Base-by-base conservation (phyloP, 768 basidiomycete genomes). In the Imleria badia region DNA sequence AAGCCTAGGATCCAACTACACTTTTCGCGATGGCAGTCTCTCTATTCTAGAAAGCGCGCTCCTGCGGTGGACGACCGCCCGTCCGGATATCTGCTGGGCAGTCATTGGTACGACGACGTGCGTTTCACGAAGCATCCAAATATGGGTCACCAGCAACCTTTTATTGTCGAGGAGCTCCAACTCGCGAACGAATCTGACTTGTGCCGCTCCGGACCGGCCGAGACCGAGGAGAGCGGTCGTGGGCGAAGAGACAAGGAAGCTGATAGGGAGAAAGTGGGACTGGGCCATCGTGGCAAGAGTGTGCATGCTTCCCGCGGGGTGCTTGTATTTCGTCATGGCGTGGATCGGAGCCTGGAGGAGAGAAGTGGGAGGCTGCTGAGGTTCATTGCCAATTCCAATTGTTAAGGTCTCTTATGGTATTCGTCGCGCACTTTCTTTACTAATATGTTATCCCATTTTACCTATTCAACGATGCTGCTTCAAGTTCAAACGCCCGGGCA, bases 101-200 rank as follows among this genome's bases (percentile, higher is more conserved):
- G 81, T 87, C 12, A 89, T 98, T 45, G 94, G 87, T 0, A 94
- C 87, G 13, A 92, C 91, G 43, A 97, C 96, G 0, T 91, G 87
- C 65, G 76, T 87, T 51, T 87, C 86, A 60, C 81, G 90, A 50
- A 83, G 86, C 60, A 81, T 98, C 51, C 92, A 97, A 73, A 86
- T 97, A 55, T 98, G 94, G 94, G 94, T 97, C 23, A 96, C 94
- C 38, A 89, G 87, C 66, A 98, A 98, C 68, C 81, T 98, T 54
- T 72, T 71, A 5, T 38, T 50, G 29, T 55, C 59, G 7, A 45
- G 61, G 6, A 30, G 14, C 46, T 40, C 55, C 13, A 23, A 48
- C 20, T 39, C 64, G 15, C 45, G 48, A 56, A 45, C 52, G 2
- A 53, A 55, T 30, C 1, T 30, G 22, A 33, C 53, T 14, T 48